A percentile compares a stretch with the other conserved stretches of the same genome.
phyloP scores from a whole-genome alignment of 495 filamentous ascomycete genomes.

The Xylaria venustula region DNA sequence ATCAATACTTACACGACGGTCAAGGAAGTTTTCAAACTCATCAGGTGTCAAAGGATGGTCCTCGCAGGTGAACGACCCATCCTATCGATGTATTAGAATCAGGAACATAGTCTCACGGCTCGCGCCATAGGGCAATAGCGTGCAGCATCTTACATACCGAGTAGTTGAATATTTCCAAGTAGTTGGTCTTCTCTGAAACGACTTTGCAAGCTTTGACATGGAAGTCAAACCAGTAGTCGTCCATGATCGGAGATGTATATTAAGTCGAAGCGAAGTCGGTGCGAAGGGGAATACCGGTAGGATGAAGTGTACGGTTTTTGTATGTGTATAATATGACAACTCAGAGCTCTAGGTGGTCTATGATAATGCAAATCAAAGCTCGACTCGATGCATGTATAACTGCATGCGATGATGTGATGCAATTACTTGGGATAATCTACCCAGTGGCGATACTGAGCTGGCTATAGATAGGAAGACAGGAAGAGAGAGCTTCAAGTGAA shows the following conservation, averaged over 20 bases:
- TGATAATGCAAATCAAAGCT: not conserved
- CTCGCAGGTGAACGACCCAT: conserved; percentile 33
- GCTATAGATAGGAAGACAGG: not conserved
- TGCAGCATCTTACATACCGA: conserved; percentile 37
- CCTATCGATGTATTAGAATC: not conserved
- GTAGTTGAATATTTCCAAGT: conserved; percentile 56
- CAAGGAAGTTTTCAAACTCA: conserved; percentile 55
- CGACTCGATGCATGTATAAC: not conserved
- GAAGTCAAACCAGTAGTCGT: conserved; percentile 51
- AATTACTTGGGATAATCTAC: too few relatives aligned
- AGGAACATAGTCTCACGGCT: not conserved
- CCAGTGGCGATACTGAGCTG: not conserved
- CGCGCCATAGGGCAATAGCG: not conserved
- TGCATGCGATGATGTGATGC: not conserved
- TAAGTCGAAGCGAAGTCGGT: not conserved
- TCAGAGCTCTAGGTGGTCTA: not conserved
- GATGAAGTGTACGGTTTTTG: too few relatives aligned
- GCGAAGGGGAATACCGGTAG: too few relatives aligned
- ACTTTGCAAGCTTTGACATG: conserved; percentile 42
- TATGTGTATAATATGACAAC: conserved; percentile 2
- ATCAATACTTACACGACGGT: conserved; percentile 39
- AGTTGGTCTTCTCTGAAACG: conserved; percentile 48
- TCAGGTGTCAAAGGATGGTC: conserved; percentile 47
- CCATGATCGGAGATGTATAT: conserved; percentile 37
- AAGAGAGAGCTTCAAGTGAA: not conserved